Percentiles rank a stretch among this genome's conserved stretches.
phyloP scores from a whole-genome alignment of 106 monocot genomes.

The Dendrobium huoshanense region DNA sequence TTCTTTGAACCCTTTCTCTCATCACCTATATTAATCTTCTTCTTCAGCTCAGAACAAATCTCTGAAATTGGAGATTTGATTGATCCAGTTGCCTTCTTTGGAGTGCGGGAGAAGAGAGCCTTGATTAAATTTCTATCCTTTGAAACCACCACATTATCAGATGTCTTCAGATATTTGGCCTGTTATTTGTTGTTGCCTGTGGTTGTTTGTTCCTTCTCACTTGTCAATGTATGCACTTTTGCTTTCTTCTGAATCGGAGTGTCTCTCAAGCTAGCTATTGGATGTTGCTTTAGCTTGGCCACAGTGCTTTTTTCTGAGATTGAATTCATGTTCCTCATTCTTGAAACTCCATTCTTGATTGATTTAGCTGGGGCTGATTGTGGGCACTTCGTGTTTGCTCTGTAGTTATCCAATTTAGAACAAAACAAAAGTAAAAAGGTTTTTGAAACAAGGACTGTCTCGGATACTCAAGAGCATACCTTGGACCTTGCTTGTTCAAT shows the following conservation, averaged over 20 bases:
- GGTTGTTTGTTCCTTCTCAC: slow-evolving; percentile 30
- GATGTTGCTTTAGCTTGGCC: slow-evolving; percentile 38
- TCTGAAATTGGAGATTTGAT: slow-evolving; percentile 15
- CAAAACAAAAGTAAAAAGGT: background rate
- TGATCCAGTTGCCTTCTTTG: slow-evolving; percentile 21
- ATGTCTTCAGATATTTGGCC: slow-evolving; percentile 3
- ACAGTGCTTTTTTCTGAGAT: slow-evolving; percentile 28
- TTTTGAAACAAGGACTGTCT: background rate
- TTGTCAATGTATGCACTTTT: background rate
- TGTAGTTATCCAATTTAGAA: slow-evolving; percentile 3
- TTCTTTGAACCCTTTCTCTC: slow-evolving; percentile 11
- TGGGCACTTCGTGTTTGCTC: slow-evolving; percentile 45
- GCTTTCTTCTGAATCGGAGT: slow-evolving; percentile 27
- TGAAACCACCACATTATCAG: background rate
- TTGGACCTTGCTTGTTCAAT: slow-evolving; percentile 22
- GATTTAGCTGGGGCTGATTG: slow-evolving; percentile 69
- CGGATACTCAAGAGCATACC: slow-evolving; percentile 16
- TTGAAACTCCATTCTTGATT: slow-evolving; percentile 25
- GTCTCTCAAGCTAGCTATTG: slow-evolving; percentile 42
- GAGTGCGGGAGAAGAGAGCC: slow-evolving; percentile 19
- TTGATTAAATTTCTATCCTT: slow-evolving; percentile 27
- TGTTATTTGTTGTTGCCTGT: slow-evolving; percentile 22
- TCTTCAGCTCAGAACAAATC: slow-evolving; percentile 31
- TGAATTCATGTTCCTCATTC: slow-evolving; percentile 23
- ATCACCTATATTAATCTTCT: slow-evolving; percentile 32